Evolutionary conservation across 2,329 filamentous ascomycete species (phyloP).

Genomic region (Diaporthe vaccinii): DNA sequence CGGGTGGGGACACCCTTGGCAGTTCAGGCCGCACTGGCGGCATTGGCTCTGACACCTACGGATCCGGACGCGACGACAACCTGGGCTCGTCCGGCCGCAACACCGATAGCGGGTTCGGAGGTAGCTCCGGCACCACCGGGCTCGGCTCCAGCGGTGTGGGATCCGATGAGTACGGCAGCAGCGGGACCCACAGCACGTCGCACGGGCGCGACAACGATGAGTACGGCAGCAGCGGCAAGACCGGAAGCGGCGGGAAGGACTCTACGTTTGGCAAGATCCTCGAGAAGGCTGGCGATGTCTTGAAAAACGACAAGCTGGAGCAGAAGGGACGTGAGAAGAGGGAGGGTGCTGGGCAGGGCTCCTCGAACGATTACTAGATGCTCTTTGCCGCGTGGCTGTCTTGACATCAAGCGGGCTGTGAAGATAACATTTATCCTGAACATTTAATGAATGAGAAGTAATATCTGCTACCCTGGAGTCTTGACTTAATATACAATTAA

Average conservation of each 20-base stretch:
- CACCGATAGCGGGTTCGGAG: constrained; percentile 14
- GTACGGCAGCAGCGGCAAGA: constrained; percentile 41
- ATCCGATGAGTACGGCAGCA: constrained; percentile 38
- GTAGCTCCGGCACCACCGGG: constrained; percentile 27
- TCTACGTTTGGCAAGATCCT: constrained; percentile 69
- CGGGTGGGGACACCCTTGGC: constrained; percentile 36
- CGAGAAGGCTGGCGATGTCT: constrained; percentile 67
- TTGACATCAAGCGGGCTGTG: neutral
- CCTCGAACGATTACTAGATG: constrained; percentile 36
- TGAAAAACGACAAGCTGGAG: constrained; percentile 62
- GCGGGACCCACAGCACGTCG: constrained; percentile 36
- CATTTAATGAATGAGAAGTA: neutral
- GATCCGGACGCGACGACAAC: constrained; percentile 30
- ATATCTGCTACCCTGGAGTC: neutral
- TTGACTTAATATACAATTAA: neutral
- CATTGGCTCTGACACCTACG: constrained; percentile 10
- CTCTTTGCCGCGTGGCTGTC: neutral
- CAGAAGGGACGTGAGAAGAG: constrained; percentile 66
- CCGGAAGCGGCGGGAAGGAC: constrained; percentile 47
- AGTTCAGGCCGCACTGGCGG: constrained; percentile 36
- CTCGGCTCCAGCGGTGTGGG: constrained; percentile 21
- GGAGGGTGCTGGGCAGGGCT: constrained; percentile 51
- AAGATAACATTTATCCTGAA: neutral
- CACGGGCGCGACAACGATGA: constrained; percentile 41
- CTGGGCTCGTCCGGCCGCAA: constrained; percentile 41